phyloP scores from a whole-genome alignment of 176 grass and related monocot genomes.

The Themeda triandra region DNA sequence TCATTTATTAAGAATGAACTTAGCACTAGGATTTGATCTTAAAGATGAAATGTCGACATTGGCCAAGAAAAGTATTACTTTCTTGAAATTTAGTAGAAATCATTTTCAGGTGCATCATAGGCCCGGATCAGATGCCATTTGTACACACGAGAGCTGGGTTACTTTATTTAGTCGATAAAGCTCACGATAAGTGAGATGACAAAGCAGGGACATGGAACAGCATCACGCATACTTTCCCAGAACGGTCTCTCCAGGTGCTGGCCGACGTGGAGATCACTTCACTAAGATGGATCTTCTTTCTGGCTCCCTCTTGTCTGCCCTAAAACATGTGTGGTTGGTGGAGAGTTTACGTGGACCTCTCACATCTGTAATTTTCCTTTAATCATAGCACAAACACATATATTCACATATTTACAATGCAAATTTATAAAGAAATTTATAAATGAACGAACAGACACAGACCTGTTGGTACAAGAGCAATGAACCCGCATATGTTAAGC shows the following conservation, averaged over 20 bases:
- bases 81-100: not conserved
- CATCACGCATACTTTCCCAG: not conserved
- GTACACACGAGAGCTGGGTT: not conserved
- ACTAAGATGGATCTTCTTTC: not conserved
- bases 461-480: too few species aligned
- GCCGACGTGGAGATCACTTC: constrained; percentile 39
- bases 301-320: not conserved
- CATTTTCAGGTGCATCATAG: not conserved
- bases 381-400: not conserved
- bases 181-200: not conserved
- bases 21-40: not conserved
- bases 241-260: constrained; percentile 11
- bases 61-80: not conserved
- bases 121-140: not conserved
- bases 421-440: too few species aligned
- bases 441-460: too few species aligned
- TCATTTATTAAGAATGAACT: not conserved
- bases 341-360: not conserved
- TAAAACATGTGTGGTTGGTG: not conserved
- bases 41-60: not conserved
- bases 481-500: too few species aligned
- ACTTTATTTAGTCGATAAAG: not conserved
- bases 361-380: not conserved
- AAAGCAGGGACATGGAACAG: constrained; percentile 26
- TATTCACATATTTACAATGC: not conserved